Conservation (phyloP, 352 stramenopile species). For the Globisporangium recalcitrans region DNA sequence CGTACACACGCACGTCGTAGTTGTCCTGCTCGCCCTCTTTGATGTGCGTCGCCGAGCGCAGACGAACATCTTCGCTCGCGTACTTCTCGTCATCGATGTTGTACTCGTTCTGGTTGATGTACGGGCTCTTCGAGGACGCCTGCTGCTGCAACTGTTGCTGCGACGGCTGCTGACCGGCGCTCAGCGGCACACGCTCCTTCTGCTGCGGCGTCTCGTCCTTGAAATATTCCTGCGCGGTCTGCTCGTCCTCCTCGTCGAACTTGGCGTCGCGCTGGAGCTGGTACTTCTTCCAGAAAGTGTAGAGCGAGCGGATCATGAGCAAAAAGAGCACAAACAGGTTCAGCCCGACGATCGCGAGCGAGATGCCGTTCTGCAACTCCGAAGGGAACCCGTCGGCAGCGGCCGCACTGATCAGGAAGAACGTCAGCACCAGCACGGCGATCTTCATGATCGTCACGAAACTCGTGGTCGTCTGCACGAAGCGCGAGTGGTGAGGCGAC, state of each 20-base stretch:
- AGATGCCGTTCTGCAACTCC: constrained; percentile 63
- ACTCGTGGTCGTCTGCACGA: constrained; percentile 66
- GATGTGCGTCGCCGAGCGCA: constrained; percentile 49
- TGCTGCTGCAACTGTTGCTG: constrained; percentile 15
- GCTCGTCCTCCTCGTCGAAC: constrained; percentile 52
- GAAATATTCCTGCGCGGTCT: constrained; percentile 58
- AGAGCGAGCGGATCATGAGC: constrained; percentile 61
- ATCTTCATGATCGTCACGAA: constrained; percentile 81
- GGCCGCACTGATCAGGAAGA: constrained; percentile 62
- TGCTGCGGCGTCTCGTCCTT: constrained; percentile 53
- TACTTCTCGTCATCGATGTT: constrained; percentile 25
- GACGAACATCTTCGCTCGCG: constrained; percentile 49
- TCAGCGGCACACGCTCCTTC: constrained; percentile 26
- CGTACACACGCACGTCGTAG: constrained; percentile 36
- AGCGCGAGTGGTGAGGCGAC: constrained; percentile 62
- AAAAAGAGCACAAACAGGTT: constrained; percentile 65
- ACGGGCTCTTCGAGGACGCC: constrained; percentile 28
- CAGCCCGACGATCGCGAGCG: constrained; percentile 57
- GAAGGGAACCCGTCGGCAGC: constrained; percentile 49
- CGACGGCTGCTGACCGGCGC: constrained; percentile 1
- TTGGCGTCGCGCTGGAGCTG: constrained; percentile 57
- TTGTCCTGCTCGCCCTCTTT: constrained; percentile 16
- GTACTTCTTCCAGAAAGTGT: constrained; percentile 70
- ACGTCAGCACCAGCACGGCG: constrained; percentile 61
- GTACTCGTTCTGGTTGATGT: constrained; percentile 28